phyloP scores from a whole-genome alignment of 169 alveolate genomes.

The Amoebophrya sp. region DNA sequence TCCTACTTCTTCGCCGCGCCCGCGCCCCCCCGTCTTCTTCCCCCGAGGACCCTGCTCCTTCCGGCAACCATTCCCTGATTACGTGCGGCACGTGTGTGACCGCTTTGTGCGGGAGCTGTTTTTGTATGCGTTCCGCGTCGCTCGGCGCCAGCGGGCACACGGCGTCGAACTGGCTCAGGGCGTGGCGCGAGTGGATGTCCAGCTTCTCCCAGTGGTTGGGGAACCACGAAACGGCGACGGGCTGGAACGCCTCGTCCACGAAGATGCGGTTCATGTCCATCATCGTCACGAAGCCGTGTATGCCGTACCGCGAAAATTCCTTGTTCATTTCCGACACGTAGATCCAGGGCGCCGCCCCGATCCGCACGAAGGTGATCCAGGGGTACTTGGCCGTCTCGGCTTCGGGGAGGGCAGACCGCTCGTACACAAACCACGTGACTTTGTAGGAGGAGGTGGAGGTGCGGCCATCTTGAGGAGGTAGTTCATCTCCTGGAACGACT shows the following conservation, averaged over 20 bases:
- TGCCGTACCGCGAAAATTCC: not conserved
- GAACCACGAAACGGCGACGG: not conserved
- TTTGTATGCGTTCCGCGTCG: not conserved
- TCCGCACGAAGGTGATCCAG: not conserved
- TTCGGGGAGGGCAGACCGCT: not conserved
- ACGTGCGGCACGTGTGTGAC: not conserved
- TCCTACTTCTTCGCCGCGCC: not conserved
- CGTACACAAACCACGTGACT: not conserved
- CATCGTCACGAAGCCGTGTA: not conserved
- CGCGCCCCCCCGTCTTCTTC: no score
- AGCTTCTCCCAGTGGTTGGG: conserved; percentile 1
- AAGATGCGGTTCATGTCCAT: not conserved
- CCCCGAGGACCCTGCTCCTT: no score
- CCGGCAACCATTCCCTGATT: no score
- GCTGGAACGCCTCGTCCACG: not conserved
- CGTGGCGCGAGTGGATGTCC: not conserved
- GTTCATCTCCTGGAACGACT: not conserved
- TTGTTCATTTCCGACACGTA: not conserved
- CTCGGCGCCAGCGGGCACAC: not conserved
- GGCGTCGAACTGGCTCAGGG: not conserved
- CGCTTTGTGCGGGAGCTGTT: not conserved
- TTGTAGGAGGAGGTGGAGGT: not conserved
- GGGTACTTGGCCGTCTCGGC: not conserved
- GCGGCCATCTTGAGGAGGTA: not conserved
- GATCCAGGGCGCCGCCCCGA: not conserved